Evolutionary conservation across 495 filamentous ascomycete species (phyloP), one percentile per base, ranked within the genome.

Genomic region (Articulospora tetracladia): DNA sequence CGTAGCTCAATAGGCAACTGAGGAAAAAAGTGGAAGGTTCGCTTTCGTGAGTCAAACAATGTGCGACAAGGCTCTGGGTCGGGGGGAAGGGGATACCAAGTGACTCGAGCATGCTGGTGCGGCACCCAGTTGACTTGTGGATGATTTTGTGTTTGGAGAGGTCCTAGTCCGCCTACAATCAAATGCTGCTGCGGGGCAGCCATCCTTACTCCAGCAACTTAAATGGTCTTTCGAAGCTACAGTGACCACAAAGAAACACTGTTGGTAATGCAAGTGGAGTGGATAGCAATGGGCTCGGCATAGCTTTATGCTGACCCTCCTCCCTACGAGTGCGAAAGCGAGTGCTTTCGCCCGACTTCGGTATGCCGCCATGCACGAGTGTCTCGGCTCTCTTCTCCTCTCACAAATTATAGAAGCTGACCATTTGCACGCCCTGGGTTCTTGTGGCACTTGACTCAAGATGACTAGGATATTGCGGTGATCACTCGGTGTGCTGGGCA

Each of bases 1-100:
- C 64, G 52, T 13, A 66, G 57, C 24, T 66, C 64, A 20, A 54
- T 8, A 1, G 64, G 64, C n/a, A 66, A 49, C 4, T 53, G 4
- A 17, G 53, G 30, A 49, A 66, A 66, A 27, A 26, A 36, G 24
- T 19, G 34, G 46, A 66, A 66, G 22, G 23, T 53, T 44, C 39
- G 39, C 39, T 17, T 15, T 44, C 25, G 50, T 28, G 24, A 28
- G 26, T 44, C 11, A 44, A 8, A 44, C 39, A 44, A 19, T 11
- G 10, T 17, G 10, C 39, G 39, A n/a, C 11, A 19, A 7, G 39
- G 39, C 15, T 44, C 39, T 17, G 50, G 7, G 15, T 53, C 23
- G 2, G 24, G 8, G 7, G 28, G 23, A 30, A 26, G 50, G 8
- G 17, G 24, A 30, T 12, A 30, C 25, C 23, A 30, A 28, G 50